phyloP scores from a whole-genome alignment of 768 basidiomycete species.

The Pleurotus eryngii region DNA sequence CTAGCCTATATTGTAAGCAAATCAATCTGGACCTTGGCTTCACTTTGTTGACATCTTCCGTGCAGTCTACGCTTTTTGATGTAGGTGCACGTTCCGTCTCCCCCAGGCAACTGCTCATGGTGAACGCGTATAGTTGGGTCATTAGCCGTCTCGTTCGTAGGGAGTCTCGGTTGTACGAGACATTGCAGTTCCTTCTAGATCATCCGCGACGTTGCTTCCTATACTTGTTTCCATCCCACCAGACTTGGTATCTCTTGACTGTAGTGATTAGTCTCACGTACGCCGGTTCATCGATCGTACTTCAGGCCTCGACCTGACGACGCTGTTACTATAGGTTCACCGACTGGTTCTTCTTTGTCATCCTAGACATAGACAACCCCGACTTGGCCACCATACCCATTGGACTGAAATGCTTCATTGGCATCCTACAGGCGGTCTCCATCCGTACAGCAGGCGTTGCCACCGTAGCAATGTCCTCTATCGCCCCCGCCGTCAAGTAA shows the following conservation, averaged over 20 bases:
- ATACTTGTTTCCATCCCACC: constrained; percentile 88
- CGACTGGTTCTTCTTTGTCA: constrained; percentile 88
- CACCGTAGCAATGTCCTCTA: constrained; percentile 58
- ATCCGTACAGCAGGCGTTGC: constrained; percentile 90
- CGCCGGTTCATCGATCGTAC: neutral
- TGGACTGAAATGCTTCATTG: constrained; percentile 66
- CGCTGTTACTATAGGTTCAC: no score
- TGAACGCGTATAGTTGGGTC: constrained; percentile 55
- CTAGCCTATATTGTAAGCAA: constrained; percentile 82
- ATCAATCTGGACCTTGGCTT: no score
- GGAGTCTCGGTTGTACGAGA: constrained; percentile 65
- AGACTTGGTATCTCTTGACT: constrained; percentile 85
- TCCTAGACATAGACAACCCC: constrained; percentile 79
- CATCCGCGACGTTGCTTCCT: constrained; percentile 92
- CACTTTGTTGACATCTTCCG: no score
- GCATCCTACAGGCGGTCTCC: constrained; percentile 72
- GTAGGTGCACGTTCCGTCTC: constrained; percentile 37
- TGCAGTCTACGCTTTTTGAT: constrained; percentile 75
- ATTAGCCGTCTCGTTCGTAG: constrained; percentile 56
- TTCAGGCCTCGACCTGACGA: neutral
- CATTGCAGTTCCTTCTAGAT: constrained; percentile 86
- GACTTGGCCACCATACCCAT: constrained; percentile 63
- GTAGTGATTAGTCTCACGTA: constrained; percentile 56
- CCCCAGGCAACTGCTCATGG: no score
- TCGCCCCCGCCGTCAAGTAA: constrained; percentile 88